Evolutionary conservation across 1,284 basidiomycete genomes (phyloP), one percentile per base, ranked within the genome.

Genomic region (Ustilago shanxiensis): DNA sequence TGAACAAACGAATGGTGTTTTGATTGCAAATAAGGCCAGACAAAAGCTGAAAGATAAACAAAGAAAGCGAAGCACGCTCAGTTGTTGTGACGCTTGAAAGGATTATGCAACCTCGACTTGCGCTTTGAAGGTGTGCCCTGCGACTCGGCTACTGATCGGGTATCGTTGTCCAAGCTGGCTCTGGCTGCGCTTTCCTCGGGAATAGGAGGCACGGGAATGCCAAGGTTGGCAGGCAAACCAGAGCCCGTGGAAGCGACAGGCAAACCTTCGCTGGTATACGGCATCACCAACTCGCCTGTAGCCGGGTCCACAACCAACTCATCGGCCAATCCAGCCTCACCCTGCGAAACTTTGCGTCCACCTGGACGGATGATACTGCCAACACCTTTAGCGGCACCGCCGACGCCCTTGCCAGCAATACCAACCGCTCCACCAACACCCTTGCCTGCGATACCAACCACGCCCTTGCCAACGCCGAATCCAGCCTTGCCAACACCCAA

Each of bases 401-500:
- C 83, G 16, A 83, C 82, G n/a, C 83, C 84, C 28, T 79, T 80
- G 31, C 83, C 74, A 54, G 88, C 87, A 31, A 86, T 85, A 20
- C 79, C 82, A 1, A 86, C 85, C 26, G 86, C 86, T 5, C 69
- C 55, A 9, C 83, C 83, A n/a, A 83, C 82, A 22, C 83, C 84
- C 26, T 79, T 80, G 28, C 83, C 74, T 53, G 88, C 87, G 28
- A 86, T 85, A 22, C 79, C 82, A 1, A 86, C 85, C 26, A 86
- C 86, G 10, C 86, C 87, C 8, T 85, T 83, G 13, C 88, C 81
- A 16, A 95, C 92, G 20, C 94, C 93, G n/a, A 75, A 66, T 26
- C 76, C 82, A 9, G 72, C 79, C 28, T 66, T 62, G 2, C 80
- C 80, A 6, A 83, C 80, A 31, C 80, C 80, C 37, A 72, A 44